Evolutionary conservation across 345 rosid species (phyloP).

Genomic region (Eucalyptus coolabah): DNA sequence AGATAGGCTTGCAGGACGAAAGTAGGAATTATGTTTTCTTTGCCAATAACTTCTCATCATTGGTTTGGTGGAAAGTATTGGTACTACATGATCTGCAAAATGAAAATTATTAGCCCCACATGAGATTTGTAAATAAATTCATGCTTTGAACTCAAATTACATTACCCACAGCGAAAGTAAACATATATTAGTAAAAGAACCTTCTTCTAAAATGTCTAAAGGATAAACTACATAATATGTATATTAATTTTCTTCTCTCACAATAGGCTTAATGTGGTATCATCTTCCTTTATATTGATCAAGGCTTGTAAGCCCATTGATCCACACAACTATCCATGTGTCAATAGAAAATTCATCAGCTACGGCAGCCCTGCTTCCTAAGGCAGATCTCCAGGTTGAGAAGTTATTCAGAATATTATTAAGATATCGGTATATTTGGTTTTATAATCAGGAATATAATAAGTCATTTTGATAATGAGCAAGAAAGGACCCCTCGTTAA

Average conservation of each 20-base stretch:
- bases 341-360: neutral
- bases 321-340: neutral
- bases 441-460: neutral
- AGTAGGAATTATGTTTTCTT: neutral
- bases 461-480: rapidly evolving
- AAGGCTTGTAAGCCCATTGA: neutral
- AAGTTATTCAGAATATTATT: neutral
- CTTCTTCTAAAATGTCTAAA: too few species aligned
- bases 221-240: neutral
- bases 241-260: neutral
- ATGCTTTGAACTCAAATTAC: neutral
- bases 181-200: neutral
- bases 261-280: neutral
- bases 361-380: neutral
- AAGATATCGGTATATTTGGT: neutral
- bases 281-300: neutral
- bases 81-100: neutral
- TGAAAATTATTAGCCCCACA: neutral
- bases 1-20: neutral
- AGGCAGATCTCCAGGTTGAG: neutral
- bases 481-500: neutral
- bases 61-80: neutral
- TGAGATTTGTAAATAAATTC: neutral
- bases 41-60: neutral
- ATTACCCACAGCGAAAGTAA: neutral